Base-by-base conservation (phyloP, 1,284 basidiomycete genomes). In the Malassezia dermatis region DNA sequence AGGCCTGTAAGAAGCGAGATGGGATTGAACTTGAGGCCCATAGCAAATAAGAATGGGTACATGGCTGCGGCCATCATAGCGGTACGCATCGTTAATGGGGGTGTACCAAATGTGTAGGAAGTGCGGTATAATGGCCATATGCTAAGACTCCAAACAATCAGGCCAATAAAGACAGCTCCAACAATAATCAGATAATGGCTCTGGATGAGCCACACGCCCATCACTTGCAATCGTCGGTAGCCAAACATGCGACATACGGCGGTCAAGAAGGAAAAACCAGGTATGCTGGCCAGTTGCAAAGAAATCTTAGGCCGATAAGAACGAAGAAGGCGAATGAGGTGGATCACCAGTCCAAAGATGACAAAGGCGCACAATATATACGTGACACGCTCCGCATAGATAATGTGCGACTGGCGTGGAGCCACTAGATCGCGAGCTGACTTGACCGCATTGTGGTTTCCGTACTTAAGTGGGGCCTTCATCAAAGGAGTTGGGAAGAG, bases 21-120 rank as follows among this genome's bases (percentile, higher is more conserved):
- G 27, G 66, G 63, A 48, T 73, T 74, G 52, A 71, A 58, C 52
- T 72, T 72, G 24, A 59, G 53, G 0, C 59, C 62, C 3, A 64
- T 52, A 7, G 56, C 53, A 35, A 65, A 66, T 42, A 69, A 56
- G 56, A 71, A 70, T 1, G 70, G 70, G 46, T 69, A 56, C n/a
- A 69, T 47, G 4, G 63, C 70, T 10, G 60, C 44, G 2, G 67
- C 62, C 51, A 72, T 51, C 60, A 67, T 62, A 11, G 69, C 70
- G 1, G 63, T 51, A 3, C 70, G 65, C 11, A 72, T 40, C 2
- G 64, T 64, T 2, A 72, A 55, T 5, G 65, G 65, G 1, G 69
- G 66, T 17, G 61, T 60, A 13, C 65, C 67, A 28, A 61, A 69
- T 32, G 51, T 56, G 30, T 53, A 35, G 19, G 56, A 46, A 17